Percentiles rank a stretch among this genome's conserved stretches.
Conservation (phyloP, 257 asterid genomes). For the Knoxia roxburghii region DNA sequence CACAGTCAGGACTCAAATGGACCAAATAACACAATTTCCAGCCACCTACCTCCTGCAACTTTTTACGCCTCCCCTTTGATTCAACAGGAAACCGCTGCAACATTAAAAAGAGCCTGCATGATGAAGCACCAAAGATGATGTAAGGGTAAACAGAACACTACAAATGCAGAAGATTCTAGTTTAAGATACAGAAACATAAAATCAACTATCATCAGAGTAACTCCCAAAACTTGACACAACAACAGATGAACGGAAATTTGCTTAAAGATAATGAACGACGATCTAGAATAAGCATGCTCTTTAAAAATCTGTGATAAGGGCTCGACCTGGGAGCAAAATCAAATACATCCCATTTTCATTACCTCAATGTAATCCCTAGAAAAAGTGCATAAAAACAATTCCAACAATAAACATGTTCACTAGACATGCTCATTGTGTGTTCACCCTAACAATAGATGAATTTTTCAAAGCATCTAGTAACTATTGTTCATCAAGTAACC, state of each 20-base stretch:
- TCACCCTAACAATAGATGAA: neutral
- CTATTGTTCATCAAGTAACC: neutral
- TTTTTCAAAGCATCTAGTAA: neutral
- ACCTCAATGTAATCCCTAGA: neutral
- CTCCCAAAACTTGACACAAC: neutral
- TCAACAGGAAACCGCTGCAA: slow-evolving; percentile 90
- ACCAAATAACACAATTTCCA: slow-evolving; percentile 10
- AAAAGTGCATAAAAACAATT: no score
- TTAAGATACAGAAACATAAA: neutral
- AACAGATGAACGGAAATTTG: neutral
- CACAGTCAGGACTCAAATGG: neutral
- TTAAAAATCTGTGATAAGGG: no score
- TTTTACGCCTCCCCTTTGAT: slow-evolving; percentile 94
- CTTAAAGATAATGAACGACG: neutral
- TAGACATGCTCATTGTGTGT: no score
- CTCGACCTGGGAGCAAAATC: neutral
- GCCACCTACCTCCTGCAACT: slow-evolving; percentile 78
- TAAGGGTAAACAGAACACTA: neutral
- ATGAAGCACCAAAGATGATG: slow-evolving; percentile 17
- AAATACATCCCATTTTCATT: neutral
- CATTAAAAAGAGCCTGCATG: slow-evolving; percentile 80
- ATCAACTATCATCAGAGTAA: neutral
- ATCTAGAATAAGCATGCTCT: neutral
- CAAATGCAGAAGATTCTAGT: neutral
- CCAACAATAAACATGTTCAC: neutral